Base-by-base conservation (phyloP, 1,284 basidiomycete genomes). In the Heimioporus punctisporus region DNA sequence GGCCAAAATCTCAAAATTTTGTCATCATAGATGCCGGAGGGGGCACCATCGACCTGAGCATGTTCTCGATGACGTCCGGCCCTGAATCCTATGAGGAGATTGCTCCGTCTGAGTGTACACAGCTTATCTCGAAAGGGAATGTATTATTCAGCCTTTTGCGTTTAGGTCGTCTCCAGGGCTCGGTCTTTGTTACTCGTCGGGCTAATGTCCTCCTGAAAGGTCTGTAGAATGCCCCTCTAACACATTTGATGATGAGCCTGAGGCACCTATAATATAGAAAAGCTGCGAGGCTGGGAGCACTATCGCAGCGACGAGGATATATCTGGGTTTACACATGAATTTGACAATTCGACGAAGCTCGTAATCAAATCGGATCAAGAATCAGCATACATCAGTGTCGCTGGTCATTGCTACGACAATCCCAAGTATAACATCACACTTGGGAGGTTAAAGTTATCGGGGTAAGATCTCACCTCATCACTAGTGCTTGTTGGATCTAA, bases 21-120 rank as follows among this genome's bases (percentile, higher is more conserved):
- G 69, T 82, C 8, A 64, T 81, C 27, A 75, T 85, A 31, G 43
- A 56, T 28, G 46, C 54, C 5, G 54, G 54, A 5, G 47, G 56
- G 6, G 52, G 57, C 8, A 55, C 57, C 25, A 62, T 82, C n/a
- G 81, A 83, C 47, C 64, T 83, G 23, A 80, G 77, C 55, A 70
- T 77, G 5, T 81, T 81, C 54, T 64, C 56, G 46, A 65, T 56
- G 58, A 46, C 27, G 14, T 39, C 28, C 27, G 64, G 37, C 21
- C 21, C 62, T 3, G 37, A 55, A 15, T 50, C 47, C 15, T 67
- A 73, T 19, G 68, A 74, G 42, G 76, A 77, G 55, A 63, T 70
- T 12, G 63, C 70, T 3, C 56, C 68, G 9, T 55, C 75, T 2
- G 67, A 71, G 37, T 77, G 76, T 77, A 59, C 54, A 72, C 60